Conservation (phyloP, 1,284 basidiomycete species). For the Ustilago sp. region DNA sequence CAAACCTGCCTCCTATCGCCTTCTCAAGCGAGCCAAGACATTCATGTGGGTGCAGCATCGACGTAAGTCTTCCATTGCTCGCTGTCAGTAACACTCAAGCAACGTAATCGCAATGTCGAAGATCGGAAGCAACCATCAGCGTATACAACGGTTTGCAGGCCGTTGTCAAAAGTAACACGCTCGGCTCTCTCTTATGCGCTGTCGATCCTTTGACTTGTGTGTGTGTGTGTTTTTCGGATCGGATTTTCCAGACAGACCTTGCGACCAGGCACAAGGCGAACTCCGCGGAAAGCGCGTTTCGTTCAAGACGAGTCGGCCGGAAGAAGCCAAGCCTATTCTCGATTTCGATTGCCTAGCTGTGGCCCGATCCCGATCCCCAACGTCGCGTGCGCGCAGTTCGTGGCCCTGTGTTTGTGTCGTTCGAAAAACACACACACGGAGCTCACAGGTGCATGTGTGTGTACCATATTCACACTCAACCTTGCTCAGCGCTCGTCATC, state of each 20-base stretch:
- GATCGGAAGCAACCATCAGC: not conserved
- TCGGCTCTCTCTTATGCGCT: slow-evolving; percentile 26
- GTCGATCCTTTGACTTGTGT: slow-evolving; percentile 35
- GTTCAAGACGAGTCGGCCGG: slow-evolving; percentile 13
- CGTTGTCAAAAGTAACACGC: slow-evolving; percentile 7
- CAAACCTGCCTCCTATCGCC: not conserved
- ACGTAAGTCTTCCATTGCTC: not conserved
- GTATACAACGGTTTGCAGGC: not conserved
- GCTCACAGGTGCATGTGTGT: not conserved
- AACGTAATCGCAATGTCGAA: no score
- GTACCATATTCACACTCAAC: not conserved
- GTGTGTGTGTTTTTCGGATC: slow-evolving; percentile 29
- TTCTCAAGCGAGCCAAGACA: slow-evolving; percentile 5
- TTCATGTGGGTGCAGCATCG: slow-evolving; percentile 1
- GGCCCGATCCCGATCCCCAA: slow-evolving; percentile 20
- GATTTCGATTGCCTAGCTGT: not conserved
- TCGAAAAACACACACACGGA: slow-evolving; percentile 12
- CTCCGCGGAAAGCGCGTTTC: not conserved
- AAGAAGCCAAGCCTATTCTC: not conserved
- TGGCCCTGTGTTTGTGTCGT: slow-evolving; percentile 12
- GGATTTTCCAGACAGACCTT: slow-evolving; percentile 11
- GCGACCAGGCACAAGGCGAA: not conserved
- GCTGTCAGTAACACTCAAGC: not conserved
- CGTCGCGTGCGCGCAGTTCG: slow-evolving; percentile 37
- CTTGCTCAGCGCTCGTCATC: not conserved